Base-by-base conservation (phyloP, 2,329 filamentous ascomycete genomes). In the Fusarium pseudograminearum region DNA sequence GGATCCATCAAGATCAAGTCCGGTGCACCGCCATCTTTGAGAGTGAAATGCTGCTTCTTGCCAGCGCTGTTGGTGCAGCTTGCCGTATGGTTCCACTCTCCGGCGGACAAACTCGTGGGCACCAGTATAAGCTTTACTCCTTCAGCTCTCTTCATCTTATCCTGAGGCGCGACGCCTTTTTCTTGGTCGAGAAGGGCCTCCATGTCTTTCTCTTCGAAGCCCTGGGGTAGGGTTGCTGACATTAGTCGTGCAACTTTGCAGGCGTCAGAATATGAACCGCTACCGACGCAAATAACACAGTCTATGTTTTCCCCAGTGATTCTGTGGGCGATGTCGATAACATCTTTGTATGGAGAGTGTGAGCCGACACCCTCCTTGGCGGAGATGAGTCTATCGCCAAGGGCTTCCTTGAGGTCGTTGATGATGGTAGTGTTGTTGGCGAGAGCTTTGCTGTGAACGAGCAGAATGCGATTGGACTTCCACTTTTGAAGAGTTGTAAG, bases 1-100 rank as follows among this genome's bases (percentile, higher is more conserved):
- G 62, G 62, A 3, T 65, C 61, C 61, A 65, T 65, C 7, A 65
- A n/a, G 7, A 65, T 65, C 9, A 61, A 30, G 18, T 65, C 62
- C 0, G 62, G 61, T 1, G 62, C 62, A 1, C 61, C 62, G 18
- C 61, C 62, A 38, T 65, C 62, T 0, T 36, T 14, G 0, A 65
- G 36, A 0, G 61, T 40, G 14, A 65, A 65, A 34, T 65, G 62
- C 16, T 65, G 62, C 16, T 65, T 65, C 7, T 65, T 65, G 0
- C 61, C 62, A 0, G 14, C 16, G n/a, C 61, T 54, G 14, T 65
- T 65, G 0, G 61, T 65, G 6, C 62, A 65, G 20, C 62, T 65
- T 4, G 62, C 62, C 1, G 61, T 65, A 22, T 65, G 18, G 1
- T 65, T 65, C 62, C 62, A 65, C 7, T 65, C 62, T 0, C 62